Base-by-base conservation (phyloP, 2,329 filamentous ascomycete species). In the Colletotrichum navitas region DNA sequence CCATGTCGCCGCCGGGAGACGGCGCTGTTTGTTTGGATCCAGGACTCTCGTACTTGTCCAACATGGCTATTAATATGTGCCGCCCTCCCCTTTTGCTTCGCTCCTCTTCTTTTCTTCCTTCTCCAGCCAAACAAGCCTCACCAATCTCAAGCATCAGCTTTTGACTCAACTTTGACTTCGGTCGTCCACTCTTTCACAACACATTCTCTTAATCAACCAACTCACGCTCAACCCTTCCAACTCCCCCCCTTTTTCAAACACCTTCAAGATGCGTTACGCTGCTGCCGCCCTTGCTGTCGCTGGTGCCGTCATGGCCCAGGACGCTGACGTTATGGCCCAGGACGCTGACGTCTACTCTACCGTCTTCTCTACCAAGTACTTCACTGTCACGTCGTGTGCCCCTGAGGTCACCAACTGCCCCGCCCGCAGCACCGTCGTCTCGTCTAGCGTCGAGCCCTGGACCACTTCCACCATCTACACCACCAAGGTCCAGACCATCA, bases 211-310 rank as follows among this genome's bases (percentile, higher is more conserved):
- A 76, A 77, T 77, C 77, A 75, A 77, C 76, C 77, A 75, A 77
- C 76, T 47, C 68, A 66, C 68, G 61, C 39, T 18, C 21, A 67
- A 74, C 76, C 43, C 21, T 74, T 77, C 76, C 77, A 77, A 79
- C 77, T 77, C 68, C 76, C 47, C 59, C 66, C 71, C 58, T 55
- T 49, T 47, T 47, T 45, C 16, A 67, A 60, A 52, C 74, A 77
- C 81, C 74, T 76, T 85, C 88, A 90, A 90, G 78, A 91, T 91
- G 89, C 87, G 87, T 88, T 90, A 89, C 87, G 83, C 85, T 78
- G 83, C 84, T 76, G 80, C 82, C 79, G 78, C 87, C 78, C 83
- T 89, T 77, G 82, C 81, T 76, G 74, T 80, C 78, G 85, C 83
- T 76, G 84, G 81, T 77, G 83, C 82, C 78, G 83, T 79, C 75